Conservation (phyloP, 2,329 filamentous ascomycete genomes). For the Aspergillus nomiae region DNA sequence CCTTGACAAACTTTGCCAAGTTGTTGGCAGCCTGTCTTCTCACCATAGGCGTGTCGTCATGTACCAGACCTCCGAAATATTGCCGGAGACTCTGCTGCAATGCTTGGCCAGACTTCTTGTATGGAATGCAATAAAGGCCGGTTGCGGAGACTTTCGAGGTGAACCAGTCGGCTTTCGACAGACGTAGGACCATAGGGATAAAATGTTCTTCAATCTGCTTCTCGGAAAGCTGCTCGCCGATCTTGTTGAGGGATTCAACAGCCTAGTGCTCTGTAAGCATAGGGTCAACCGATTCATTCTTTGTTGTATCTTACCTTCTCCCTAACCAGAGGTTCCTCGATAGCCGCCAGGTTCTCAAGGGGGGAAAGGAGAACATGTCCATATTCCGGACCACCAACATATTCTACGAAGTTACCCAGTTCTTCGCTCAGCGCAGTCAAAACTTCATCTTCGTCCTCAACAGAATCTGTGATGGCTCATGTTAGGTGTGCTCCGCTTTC, state of each 20-base stretch:
- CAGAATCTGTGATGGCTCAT: constrained; percentile 71
- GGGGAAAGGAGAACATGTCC: constrained; percentile 96
- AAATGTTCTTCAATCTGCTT: constrained; percentile 97
- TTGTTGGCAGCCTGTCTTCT: constrained; percentile 95
- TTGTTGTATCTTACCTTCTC: constrained; percentile 73
- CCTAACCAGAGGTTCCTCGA: constrained; percentile 95
- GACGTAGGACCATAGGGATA: constrained; percentile 89
- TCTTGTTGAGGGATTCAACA: constrained; percentile 99
- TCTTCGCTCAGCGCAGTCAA: constrained; percentile 96
- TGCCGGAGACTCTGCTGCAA: constrained; percentile 89
- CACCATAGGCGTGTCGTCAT: constrained; percentile 99
- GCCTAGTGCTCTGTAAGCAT: constrained; percentile 59
- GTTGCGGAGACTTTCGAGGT: constrained; percentile 98
- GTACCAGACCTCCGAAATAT: constrained; percentile 89
- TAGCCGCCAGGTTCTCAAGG: constrained; percentile 95
- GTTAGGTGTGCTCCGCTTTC: constrained; percentile 22
- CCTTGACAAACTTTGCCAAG: constrained; percentile 95
- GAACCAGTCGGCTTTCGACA: constrained; percentile 99
- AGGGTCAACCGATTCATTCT: constrained; percentile 4
- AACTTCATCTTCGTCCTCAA: constrained; percentile 98
- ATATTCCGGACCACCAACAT: constrained; percentile 90
- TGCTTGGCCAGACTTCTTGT: constrained; percentile 84
- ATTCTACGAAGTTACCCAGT: constrained; percentile 94
- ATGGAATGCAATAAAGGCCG: constrained; percentile 90
- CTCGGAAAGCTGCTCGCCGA: constrained; percentile 87